Percentiles rank a stretch among this genome's conserved stretches.
phyloP scores from a whole-genome alignment of 192 early-diverging fungal species.

The Backusella liffmaniae region DNA sequence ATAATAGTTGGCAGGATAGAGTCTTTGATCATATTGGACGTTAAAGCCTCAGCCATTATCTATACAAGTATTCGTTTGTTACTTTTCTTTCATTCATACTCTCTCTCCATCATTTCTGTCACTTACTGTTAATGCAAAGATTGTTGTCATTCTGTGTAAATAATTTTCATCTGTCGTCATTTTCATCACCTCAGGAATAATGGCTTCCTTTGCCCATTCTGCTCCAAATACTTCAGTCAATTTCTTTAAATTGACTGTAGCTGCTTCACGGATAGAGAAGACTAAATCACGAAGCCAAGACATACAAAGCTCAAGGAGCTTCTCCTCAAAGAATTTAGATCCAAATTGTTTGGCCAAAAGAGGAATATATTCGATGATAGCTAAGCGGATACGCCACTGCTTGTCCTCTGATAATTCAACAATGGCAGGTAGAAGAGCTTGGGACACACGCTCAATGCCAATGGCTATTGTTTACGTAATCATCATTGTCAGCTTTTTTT shows the following conservation, averaged over 20 bases:
- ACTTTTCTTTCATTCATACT: neutral
- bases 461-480: constrained; percentile 57
- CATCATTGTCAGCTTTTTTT: neutral
- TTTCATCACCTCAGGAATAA: constrained; percentile 91
- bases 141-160: constrained; percentile 96
- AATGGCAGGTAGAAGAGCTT: constrained; percentile 95
- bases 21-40: constrained; percentile 85
- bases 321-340: constrained; percentile 95
- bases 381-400: constrained; percentile 98
- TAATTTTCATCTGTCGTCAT: constrained; percentile 91
- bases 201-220: constrained; percentile 93
- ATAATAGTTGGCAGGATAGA: constrained; percentile 86
- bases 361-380: constrained; percentile 99
- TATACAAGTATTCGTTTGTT: constrained; percentile 30
- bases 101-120: neutral
- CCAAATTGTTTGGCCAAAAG: constrained; percentile 95
- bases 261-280: constrained; percentile 97
- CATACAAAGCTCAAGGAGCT: constrained; percentile 93
- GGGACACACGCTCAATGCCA: constrained; percentile 96
- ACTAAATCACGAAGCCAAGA: constrained; percentile 98
- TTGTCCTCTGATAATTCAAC: constrained; percentile 99
- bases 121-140: constrained; percentile 90
- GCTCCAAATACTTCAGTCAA: constrained; percentile 98
- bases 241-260: constrained; percentile 90
- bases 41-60: constrained; percentile 85